Evolutionary conservation across 2,329 filamentous ascomycete species (phyloP), one percentile per base, ranked within the genome.

Genomic region (Trichoderma sp.): DNA sequence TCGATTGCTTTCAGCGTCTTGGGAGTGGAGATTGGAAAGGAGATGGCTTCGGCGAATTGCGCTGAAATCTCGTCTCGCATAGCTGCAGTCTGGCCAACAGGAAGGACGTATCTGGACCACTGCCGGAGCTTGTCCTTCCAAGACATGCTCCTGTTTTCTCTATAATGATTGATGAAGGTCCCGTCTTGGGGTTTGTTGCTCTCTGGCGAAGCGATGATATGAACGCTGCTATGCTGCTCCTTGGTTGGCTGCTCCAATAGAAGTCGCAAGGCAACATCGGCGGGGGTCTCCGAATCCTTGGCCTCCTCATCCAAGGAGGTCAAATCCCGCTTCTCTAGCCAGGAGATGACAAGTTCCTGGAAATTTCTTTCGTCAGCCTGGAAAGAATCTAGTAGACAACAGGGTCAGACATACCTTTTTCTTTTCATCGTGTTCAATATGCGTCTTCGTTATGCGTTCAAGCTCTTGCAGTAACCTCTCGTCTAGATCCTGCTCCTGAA

Each of bases 241-340:
- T 64, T 50, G 15, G 56, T 39, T 19, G 66, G 62, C n/a, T 54
- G 68, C 14, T 75, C 76, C 41, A 78, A 71, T 3, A 85, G 70
- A 4, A 85, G 75, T 34, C 83, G 80, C 54, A 78, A 71, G 17
- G 83, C 81, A 15, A 80, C 72, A 48, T 85, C 81, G 41, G 74
- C 74, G 1, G 74, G 70, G 61, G 78, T 74, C 69, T 85, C 81
- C 6, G 77, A 71, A 15, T 66, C 60, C 28, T 69, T 67, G 9
- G 21, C 6, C n/a, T 48, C 14, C 14, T 51, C n/a, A 3, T 59
- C 3, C 58, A 58, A 12, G 69, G 61, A 3, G 70, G 12, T 34
- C 15, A 14, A 24, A 17, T 45, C 47, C 6, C 63, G 28, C 14
- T 76, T 64, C 10, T 77, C 71, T 10, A 83, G 72, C 82, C 82